Conservation (phyloP, 2,329 filamentous ascomycete genomes). For the Aspergillus pseudonomiae region DNA sequence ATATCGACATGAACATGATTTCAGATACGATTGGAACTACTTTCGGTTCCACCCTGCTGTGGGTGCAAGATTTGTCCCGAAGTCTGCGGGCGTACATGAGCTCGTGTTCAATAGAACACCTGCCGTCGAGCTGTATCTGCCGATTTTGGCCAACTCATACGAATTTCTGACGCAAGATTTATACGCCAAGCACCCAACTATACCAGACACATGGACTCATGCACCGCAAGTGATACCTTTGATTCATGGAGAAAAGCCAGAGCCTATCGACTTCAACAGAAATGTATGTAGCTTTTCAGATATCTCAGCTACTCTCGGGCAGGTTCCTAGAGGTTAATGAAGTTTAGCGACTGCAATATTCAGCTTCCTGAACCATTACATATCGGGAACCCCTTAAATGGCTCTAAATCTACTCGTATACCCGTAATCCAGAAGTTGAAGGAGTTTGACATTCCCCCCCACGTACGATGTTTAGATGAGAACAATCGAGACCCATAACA, state of each 20-base stretch:
- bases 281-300: constrained; percentile 6
- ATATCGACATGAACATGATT: constrained; percentile 10
- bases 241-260: constrained; percentile 10
- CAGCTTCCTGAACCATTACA: neutral
- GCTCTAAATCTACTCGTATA: neutral
- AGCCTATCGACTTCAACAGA: constrained; percentile 10
- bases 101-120: constrained; percentile 9
- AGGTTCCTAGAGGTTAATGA: neutral
- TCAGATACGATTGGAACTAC: constrained; percentile 14
- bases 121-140: constrained; percentile 6
- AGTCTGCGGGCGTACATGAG: constrained; percentile 5
- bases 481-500: neutral
- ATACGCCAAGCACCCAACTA: constrained; percentile 10
- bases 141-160: constrained; percentile 9
- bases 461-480: neutral
- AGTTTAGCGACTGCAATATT: neutral
- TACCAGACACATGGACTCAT: constrained; percentile 14
- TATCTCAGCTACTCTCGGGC: neutral
- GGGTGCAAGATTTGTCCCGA: constrained; percentile 6
- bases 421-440: neutral
- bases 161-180: constrained; percentile 14
- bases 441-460: neutral
- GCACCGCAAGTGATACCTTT: constrained; percentile 9
- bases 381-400: neutral
- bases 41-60: constrained; percentile 9